Base-by-base conservation (phyloP, 2,329 filamentous ascomycete species). In the Cladosporium sp. region DNA sequence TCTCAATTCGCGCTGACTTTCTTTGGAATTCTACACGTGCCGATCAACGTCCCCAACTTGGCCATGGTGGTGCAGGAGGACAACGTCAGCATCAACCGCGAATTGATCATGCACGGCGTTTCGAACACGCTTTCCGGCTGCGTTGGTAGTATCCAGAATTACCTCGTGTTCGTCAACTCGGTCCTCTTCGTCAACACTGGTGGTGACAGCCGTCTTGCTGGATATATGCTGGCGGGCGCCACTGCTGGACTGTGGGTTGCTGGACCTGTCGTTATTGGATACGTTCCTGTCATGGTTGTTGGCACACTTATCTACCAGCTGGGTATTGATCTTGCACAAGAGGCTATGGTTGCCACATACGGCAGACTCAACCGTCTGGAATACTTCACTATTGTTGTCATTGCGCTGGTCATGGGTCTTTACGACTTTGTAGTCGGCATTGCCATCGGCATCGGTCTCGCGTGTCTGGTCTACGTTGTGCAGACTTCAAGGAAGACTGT, bases 391-490 rank as follows among this genome's bases (percentile, higher is more conserved):
- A 84, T 95, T 39, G 73, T 95, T 50, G 82, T 83, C 32, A 97
- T 97, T 57, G 90, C 96, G 1, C 73, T 96, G 16, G 88, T 95
- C 33, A 98, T 98, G 93, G 93, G 93, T 1, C 83, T 90, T 8
- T 92, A 95, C 70, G 93, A 98, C 68, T 98, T 98, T 64, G 93
- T 98, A 3, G 82, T 90, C 22, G 93, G 93, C 16, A 96, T 98
- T 38, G 83, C 93, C 9, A 80, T 95, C 25, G 93, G 93, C 4
- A 95, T 98, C 49, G 77, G 95, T 1, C 75, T 98, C 38, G 93
- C 93, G 0, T 97, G 95, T 63, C 79, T 94, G 19, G 92, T 88
- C 39, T 86, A 95, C 55, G 88, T 95, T 22, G 84, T 96, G 20
- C 91, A 97, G 66, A 92, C 90, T 8, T 95, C 93, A 1, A 82